A percentile compares a stretch with the other conserved stretches of the same genome.
Evolutionary conservation across 345 rosid species (phyloP).

Genomic region (Brassica napus): Da-Ae NC_063434.1:3182001-3182500

Average conservation of each 20-base stretch:
- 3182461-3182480: too few relatives aligned
- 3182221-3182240: conserved; percentile 7
- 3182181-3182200: background rate
- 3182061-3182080: background rate
- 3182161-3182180: background rate
- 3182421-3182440: background rate
- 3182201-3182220: background rate
- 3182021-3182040: background rate
- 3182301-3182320: background rate
- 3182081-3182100: background rate
- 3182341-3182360: too few relatives aligned
- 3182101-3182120: background rate
- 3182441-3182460: too few relatives aligned
- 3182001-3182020: background rate
- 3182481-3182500: too few relatives aligned
- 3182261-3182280: background rate
- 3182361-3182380: too few relatives aligned
- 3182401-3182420: background rate
- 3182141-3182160: background rate
- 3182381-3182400: background rate
- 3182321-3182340: too few relatives aligned
- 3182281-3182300: background rate
- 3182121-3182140: background rate
- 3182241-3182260: background rate
- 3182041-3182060: conserved; percentile 9